Conservation (phyloP, 2,329 filamentous ascomycete species). For the Alternaria sp. region DNA sequence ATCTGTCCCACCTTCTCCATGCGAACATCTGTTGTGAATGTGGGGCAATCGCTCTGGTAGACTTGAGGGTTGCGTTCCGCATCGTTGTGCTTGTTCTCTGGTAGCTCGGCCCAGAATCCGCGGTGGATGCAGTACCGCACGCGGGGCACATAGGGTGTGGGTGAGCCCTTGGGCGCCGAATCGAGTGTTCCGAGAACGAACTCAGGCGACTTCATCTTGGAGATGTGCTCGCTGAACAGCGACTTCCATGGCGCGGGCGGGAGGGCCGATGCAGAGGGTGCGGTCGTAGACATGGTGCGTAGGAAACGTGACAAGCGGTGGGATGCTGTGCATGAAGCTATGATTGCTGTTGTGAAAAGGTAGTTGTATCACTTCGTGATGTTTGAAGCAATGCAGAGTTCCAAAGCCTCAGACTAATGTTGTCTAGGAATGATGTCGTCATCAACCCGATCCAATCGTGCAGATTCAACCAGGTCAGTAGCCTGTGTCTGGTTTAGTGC, state of each 20-base stretch:
- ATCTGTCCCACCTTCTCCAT: conserved; percentile 86
- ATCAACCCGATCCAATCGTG: conserved; percentile 25
- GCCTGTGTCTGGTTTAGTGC: conserved; percentile 1
- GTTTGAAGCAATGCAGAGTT: neutral
- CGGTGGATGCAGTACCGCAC: conserved; percentile 84
- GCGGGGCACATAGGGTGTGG: conserved; percentile 60
- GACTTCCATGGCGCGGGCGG: conserved; percentile 62
- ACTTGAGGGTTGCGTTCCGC: conserved; percentile 73
- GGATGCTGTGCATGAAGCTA: conserved; percentile 49
- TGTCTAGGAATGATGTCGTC: conserved; percentile 31
- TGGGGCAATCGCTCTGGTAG: conserved; percentile 79
- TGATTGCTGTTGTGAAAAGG: conserved; percentile 39
- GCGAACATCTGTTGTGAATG: conserved; percentile 85
- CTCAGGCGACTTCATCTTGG: conserved; percentile 59
- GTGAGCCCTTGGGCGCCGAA: conserved; percentile 52
- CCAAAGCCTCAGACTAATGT: conserved; percentile 8
- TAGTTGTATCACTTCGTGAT: conserved; percentile 6
- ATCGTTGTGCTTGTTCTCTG: conserved; percentile 74
- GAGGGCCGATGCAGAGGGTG: conserved; percentile 47
- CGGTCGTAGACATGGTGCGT: conserved; percentile 58
- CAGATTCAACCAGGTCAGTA: conserved; percentile 23
- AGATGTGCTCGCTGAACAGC: conserved; percentile 60
- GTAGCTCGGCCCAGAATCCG: conserved; percentile 80
- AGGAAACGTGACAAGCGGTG: conserved; percentile 54
- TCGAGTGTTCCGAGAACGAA: conserved; percentile 62